Percentiles rank a stretch among this genome's conserved stretches.
Conservation (phyloP, 1,284 basidiomycete genomes). For the Boletellus dicymbophilus region DNA sequence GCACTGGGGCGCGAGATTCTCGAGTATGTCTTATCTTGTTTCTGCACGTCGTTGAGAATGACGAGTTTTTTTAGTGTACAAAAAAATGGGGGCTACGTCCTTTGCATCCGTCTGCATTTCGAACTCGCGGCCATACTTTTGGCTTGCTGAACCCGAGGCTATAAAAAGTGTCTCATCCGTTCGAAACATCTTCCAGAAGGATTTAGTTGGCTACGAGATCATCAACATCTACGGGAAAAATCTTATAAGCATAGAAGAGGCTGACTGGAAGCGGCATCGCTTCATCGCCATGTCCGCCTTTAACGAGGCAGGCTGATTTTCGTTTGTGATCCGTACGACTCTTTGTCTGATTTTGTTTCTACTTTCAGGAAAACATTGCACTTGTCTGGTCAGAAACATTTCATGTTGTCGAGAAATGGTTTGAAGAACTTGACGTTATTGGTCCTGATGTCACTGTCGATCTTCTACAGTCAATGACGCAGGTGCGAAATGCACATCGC, state of each 20-base stretch:
- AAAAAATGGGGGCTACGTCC: conserved; percentile 37
- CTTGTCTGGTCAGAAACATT: conserved; percentile 47
- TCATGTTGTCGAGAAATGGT: conserved; percentile 46
- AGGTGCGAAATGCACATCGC: conserved; percentile 19
- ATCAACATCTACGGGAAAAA: conserved; percentile 25
- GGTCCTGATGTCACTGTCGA: conserved; percentile 28
- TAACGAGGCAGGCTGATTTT: conserved; percentile 20
- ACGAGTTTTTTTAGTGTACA: conserved; percentile 32
- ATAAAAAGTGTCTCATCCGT: conserved; percentile 36
- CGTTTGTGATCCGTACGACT: not conserved
- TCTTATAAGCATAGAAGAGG: conserved; percentile 18
- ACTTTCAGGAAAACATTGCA: conserved; percentile 41
- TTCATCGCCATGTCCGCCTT: conserved; percentile 28
- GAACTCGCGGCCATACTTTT: conserved; percentile 32
- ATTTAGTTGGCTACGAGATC: conserved; percentile 23
- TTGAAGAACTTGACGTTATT: conserved; percentile 36
- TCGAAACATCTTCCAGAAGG: conserved; percentile 38
- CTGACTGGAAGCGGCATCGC: conserved; percentile 30
- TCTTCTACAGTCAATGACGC: conserved; percentile 30
- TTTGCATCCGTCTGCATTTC: conserved; percentile 36
- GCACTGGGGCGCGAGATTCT: conserved; percentile 35
- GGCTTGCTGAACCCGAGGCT: conserved; percentile 45
- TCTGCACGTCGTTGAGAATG: not conserved
- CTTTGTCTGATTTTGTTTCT: no score
- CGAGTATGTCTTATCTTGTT: conserved; percentile 24